Base-by-base conservation (phyloP, 2,329 filamentous ascomycete genomes). In the Gliomastix tumulicola region DNA sequence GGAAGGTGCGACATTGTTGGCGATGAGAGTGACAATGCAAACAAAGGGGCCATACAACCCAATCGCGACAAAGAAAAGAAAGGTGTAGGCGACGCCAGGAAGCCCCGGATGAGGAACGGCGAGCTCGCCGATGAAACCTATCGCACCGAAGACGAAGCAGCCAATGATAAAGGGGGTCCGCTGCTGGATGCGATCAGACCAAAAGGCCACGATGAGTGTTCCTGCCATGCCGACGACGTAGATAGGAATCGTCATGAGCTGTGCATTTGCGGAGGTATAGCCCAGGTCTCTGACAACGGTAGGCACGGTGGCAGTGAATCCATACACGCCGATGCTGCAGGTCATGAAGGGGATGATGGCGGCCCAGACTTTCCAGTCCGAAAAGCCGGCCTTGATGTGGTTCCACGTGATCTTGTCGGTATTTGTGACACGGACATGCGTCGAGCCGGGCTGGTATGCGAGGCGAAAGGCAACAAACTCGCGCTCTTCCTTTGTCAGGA, bases 201-300 rank as follows among this genome's bases (percentile, higher is more conserved):
- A 32, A 17, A 41, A 38, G 18, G 35, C 13, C 16, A 41, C 28
- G 3, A 39, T 40, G 11, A 31, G 25, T 8, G 32, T 11, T 7
- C 20, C 35, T 18, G 21, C 25, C 7, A 37, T 31, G 17, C 15
- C 30, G 13, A 17, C 15, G 7, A 37, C 34, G 27, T 37, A 37
- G 28, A 37, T 37, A 6, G 35, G 35, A 7, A 37, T 27, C 12
- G 35, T 37, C 35, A 53, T n/a, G 2, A 54, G 44, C 27, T 53
- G 50, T 18, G 17, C 76, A 3, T 63, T 67, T 59, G 70, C 71
- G 5, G 66, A 64, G 0, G 64, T 63, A 49, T 79, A 81, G 4
- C 77, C 74, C 2, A 82, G 57, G 30, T 70, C 67, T 11, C 68
- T 9, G 23, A 18, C 15, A 32, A 9, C 16, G 8, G 13, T 32